phyloP scores from a whole-genome alignment of 495 filamentous ascomycete genomes.

The Tuber aestivum region DNA sequence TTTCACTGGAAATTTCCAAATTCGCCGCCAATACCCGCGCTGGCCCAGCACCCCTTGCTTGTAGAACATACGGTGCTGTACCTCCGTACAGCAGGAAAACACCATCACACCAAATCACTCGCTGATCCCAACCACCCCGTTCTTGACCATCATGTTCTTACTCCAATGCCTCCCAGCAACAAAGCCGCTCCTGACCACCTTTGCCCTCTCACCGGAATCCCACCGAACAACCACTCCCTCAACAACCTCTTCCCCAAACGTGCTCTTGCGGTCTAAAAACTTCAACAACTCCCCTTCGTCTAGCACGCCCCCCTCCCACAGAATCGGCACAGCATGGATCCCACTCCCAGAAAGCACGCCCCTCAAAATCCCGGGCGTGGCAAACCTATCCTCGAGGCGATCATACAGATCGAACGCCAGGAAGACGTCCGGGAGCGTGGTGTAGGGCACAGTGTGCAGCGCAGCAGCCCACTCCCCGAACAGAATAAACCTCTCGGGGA shows the following conservation, averaged over 20 bases:
- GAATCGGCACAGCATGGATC: constrained; percentile 20
- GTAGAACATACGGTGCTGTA: no score
- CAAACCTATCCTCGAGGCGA: constrained; percentile 14
- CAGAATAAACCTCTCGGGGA: constrained; percentile 21
- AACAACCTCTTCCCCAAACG: constrained; percentile 11
- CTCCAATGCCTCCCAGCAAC: constrained; percentile 33
- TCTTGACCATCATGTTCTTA: constrained; percentile 36
- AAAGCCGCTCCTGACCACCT: constrained; percentile 45
- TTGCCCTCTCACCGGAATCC: constrained; percentile 31
- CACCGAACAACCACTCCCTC: constrained; percentile 32
- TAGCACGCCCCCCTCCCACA: constrained; percentile 18
- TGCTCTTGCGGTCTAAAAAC: constrained; percentile 20
- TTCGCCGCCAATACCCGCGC: no score
- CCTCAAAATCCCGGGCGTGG: neutral
- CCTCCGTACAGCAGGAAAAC: neutral
- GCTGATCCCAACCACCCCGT: constrained; percentile 28
- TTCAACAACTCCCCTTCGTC: constrained; percentile 14
- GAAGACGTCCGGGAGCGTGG: constrained; percentile 15
- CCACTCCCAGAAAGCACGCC: constrained; percentile 8
- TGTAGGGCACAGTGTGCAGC: constrained; percentile 22
- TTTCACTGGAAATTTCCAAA: no score
- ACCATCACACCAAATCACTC: constrained; percentile 20
- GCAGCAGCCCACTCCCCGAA: constrained; percentile 34
- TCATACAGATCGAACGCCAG: constrained; percentile 31
- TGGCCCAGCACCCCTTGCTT: no score